Evolutionary conservation across 2,329 filamentous ascomycete genomes (phyloP).

Genomic region (Aspergillus ochraceoroseus): DNA sequence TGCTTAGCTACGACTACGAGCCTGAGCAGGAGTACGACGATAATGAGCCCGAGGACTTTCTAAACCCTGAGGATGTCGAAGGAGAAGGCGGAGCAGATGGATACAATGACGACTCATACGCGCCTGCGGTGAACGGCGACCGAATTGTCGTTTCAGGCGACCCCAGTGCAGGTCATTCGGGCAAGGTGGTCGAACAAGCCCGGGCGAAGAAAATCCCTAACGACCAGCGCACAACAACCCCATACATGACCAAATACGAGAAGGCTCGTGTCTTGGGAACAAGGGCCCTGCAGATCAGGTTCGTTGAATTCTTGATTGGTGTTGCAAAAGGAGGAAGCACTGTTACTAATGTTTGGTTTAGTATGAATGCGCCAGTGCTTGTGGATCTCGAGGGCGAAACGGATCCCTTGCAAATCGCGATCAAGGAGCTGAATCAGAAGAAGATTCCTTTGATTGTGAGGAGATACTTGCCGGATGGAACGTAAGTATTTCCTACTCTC

Average conservation of each 20-base stretch:
- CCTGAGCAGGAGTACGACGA: slow-evolving; percentile 64
- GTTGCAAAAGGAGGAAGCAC: not conserved
- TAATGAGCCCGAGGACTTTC: slow-evolving; percentile 56
- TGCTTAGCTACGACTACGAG: slow-evolving; percentile 46
- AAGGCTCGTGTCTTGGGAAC: slow-evolving; percentile 88
- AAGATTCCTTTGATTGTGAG: slow-evolving; percentile 96
- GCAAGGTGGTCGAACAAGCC: slow-evolving; percentile 54
- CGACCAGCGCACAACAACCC: slow-evolving; percentile 83
- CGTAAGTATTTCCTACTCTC: slow-evolving; percentile 52
- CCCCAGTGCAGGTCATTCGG: slow-evolving; percentile 45
- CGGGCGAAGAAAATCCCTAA: slow-evolving; percentile 84
- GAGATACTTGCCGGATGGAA: slow-evolving; percentile 94
- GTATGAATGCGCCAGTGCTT: slow-evolving; percentile 95
- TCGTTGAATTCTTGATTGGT: slow-evolving; percentile 12
- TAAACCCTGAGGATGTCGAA: slow-evolving; percentile 52
- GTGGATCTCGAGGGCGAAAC: slow-evolving; percentile 97
- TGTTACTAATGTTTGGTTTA: slow-evolving; percentile 37
- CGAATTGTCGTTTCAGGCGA: slow-evolving; percentile 48
- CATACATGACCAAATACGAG: slow-evolving; percentile 99
- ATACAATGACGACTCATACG: slow-evolving; percentile 48
- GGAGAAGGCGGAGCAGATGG: slow-evolving; percentile 52
- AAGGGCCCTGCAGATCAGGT: slow-evolving; percentile 93
- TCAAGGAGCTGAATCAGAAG: slow-evolving; percentile 96
- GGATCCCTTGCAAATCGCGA: slow-evolving; percentile 92
- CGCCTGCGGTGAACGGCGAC: slow-evolving; percentile 38